Evolutionary conservation across 1,139 yeast species (phyloP).

Genomic region (Geotrichum australiense): DNA sequence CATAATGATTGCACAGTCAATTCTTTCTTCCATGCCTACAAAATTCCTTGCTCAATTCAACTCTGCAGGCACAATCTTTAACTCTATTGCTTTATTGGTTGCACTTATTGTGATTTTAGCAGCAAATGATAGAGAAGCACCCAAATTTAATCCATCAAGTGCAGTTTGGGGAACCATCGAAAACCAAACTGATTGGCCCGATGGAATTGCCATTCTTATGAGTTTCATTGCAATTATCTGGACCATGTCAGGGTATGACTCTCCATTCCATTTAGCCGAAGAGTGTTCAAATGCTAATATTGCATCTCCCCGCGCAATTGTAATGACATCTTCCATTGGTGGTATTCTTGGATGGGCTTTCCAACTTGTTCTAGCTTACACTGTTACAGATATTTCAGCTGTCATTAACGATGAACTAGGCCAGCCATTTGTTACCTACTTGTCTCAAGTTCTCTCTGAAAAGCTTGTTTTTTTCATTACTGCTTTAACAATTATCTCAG

Average conservation of each 20-base stretch:
- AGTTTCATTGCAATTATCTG: constrained; percentile 62
- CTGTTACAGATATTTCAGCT: constrained; percentile 47
- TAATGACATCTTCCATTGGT: constrained; percentile 55
- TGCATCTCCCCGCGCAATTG: constrained; percentile 63
- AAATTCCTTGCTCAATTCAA: constrained; percentile 53
- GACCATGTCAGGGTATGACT: constrained; percentile 73
- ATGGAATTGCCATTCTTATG: constrained; percentile 55
- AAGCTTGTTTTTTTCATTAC: constrained; percentile 48
- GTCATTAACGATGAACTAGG: constrained; percentile 52
- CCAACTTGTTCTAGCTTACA: constrained; percentile 60
- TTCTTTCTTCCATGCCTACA: constrained; percentile 39
- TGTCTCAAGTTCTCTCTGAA: constrained; percentile 45
- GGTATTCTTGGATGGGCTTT: constrained; percentile 57
- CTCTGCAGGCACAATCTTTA: constrained; percentile 45
- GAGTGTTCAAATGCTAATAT: constrained; percentile 61
- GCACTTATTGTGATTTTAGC: constrained; percentile 54
- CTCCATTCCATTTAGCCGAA: constrained; percentile 68
- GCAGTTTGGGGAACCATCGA: constrained; percentile 50
- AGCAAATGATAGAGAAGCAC: constrained; percentile 45
- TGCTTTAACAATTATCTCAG: constrained; percentile 52
- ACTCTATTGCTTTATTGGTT: constrained; percentile 44
- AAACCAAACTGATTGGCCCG: constrained; percentile 62
- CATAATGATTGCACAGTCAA: constrained; percentile 45
- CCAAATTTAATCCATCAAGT: constrained; percentile 47
- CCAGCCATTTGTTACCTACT: constrained; percentile 57